These are phyloP conservation scores for Draba incana DNA, from an alignment of 345 rosid genomes.

Conservation along the genomic window DNA sequence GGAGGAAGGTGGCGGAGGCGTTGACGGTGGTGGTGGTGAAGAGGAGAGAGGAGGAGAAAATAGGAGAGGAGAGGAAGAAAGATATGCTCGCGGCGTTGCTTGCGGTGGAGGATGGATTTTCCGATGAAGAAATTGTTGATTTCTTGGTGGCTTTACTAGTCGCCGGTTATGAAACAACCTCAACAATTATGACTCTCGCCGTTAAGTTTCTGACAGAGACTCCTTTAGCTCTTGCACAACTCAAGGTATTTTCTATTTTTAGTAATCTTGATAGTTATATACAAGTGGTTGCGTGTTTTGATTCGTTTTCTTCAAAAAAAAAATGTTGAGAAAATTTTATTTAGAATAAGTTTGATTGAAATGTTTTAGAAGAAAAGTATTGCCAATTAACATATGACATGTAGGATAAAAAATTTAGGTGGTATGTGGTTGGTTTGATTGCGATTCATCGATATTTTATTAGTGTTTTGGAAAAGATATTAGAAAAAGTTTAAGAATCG, in stretches of 20 bases:
- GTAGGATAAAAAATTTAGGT: constrained; percentile 22
- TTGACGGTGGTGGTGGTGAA: constrained; percentile 71
- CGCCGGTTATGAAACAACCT: constrained; percentile 98
- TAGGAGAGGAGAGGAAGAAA: constrained; percentile 50
- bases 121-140: constrained; percentile 89
- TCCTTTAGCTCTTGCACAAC: constrained; percentile 84
- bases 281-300: neutral
- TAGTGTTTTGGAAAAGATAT: constrained; percentile 20
- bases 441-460: constrained; percentile 18
- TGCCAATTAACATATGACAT: constrained; percentile 26
- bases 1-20: constrained; percentile 97
- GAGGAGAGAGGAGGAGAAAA: constrained; percentile 56
- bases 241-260: constrained; percentile 56
- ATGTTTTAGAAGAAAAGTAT: neutral
- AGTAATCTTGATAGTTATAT: neutral
- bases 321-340: neutral
- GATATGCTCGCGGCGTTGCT: constrained; percentile 87
- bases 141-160: constrained; percentile 85
- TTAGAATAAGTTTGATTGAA: neutral
- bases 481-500: constrained; percentile 11
- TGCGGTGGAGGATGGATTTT: constrained; percentile 64
- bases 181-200: constrained; percentile 96
- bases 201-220: constrained; percentile 93
- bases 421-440: constrained; percentile 44
- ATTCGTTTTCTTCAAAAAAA: neutral